These are phyloP conservation scores for maize (Zea mays) DNA, from an alignment of 176 grass and related monocot genomes.

Conservation along the genomic window DNA sequence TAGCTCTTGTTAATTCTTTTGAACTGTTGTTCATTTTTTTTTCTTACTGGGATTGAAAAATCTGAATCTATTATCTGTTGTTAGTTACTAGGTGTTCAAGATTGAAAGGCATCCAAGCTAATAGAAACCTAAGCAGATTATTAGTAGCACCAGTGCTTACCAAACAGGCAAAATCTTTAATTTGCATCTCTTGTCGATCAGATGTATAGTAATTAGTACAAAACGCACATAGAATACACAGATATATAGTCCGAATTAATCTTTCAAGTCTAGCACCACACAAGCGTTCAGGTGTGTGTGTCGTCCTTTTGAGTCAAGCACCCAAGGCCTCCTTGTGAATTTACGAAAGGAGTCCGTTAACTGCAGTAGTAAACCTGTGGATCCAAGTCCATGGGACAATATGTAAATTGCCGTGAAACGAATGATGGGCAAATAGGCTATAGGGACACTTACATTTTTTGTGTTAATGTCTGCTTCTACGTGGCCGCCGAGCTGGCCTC, in stretches of 20 bases:
- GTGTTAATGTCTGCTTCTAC: conserved; percentile 32
- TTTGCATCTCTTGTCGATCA: background rate
- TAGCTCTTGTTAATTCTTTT: background rate
- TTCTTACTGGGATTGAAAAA: background rate
- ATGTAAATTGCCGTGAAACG: background rate
- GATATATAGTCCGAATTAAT: too few species aligned
- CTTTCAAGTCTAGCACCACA: too few species aligned
- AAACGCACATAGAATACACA: background rate
- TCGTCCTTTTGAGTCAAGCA: background rate
- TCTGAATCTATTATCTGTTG: background rate
- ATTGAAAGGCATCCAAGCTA: background rate
- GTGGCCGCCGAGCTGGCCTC: background rate
- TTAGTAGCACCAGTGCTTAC: background rate
- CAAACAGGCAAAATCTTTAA: background rate
- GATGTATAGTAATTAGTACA: background rate
- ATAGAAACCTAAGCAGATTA: background rate
- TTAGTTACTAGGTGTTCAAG: background rate
- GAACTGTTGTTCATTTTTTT: background rate
- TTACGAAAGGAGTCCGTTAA: background rate
- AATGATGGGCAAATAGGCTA: background rate
- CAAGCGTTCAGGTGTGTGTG: background rate
- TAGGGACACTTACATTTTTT: conserved; percentile 40
- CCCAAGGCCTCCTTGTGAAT: background rate
- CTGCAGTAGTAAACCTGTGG: background rate
- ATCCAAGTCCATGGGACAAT: background rate